A percentile compares a stretch with the other conserved stretches of the same genome.
These are phyloP conservation scores for Sclerotinia glacialis DNA, from an alignment of 2,329 filamentous ascomycete genomes.

Conservation along the genomic window DNA sequence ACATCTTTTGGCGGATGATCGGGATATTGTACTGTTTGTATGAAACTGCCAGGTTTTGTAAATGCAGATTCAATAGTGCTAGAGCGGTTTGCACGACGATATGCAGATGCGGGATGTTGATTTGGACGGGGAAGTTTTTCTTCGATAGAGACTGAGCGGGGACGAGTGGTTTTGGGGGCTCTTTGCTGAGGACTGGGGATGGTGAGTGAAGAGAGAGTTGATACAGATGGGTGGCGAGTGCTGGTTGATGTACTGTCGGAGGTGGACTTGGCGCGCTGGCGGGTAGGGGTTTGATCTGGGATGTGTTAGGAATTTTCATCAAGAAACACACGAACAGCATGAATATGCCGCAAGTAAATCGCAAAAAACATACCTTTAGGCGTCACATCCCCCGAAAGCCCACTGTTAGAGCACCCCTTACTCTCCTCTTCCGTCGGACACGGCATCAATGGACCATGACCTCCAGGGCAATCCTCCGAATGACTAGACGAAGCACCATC, in stretches of 20 bases:
- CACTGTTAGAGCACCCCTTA: too few relatives aligned
- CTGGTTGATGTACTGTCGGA: not conserved
- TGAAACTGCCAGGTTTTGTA: not conserved
- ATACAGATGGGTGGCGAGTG: constrained; percentile 10
- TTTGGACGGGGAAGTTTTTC: constrained; percentile 12
- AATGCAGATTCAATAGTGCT: constrained; percentile 20
- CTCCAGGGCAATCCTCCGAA: constrained; percentile 13
- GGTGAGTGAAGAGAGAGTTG: not conserved
- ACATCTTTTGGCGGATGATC: constrained; percentile 14
- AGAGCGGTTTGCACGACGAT: constrained; percentile 17
- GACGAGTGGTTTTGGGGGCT: not conserved
- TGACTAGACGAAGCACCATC: constrained; percentile 16
- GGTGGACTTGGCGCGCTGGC: not conserved
- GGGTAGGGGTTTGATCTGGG: not conserved
- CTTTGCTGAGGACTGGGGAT: not conserved
- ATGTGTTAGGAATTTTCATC: not conserved
- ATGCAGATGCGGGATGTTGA: constrained; percentile 1
- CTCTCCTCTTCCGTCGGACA: not conserved
- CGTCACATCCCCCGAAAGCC: not conserved
- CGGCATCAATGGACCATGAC: not conserved
- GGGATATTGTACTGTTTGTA: not conserved
- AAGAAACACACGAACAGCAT: not conserved
- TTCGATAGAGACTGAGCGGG: constrained; percentile 21
- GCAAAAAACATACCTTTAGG: not conserved
- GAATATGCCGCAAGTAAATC: not conserved